Conservation (phyloP, 1,284 basidiomycete species). For the Exobasidium rhododendri region DNA sequence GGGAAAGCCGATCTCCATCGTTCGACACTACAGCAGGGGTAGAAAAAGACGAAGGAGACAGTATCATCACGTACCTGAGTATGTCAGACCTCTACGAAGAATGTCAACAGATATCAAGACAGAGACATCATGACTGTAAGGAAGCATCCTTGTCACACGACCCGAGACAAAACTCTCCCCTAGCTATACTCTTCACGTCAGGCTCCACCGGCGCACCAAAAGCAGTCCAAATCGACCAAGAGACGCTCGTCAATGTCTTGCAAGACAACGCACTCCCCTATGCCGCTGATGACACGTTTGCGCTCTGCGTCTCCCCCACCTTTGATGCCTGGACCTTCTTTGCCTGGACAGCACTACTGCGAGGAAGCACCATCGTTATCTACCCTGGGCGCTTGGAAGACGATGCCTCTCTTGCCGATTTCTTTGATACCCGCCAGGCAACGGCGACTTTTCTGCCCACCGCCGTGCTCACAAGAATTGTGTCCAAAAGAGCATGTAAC, state of each 20-base stretch:
- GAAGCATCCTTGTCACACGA: no score
- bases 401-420: background rate
- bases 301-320: background rate
- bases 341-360: background rate
- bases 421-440: background rate
- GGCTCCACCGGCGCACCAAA: conserved; percentile 95
- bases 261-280: background rate
- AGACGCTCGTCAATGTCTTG: background rate
- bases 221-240: conserved; percentile 63
- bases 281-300: background rate
- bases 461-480: background rate
- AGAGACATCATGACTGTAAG: no score
- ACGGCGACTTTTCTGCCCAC: background rate
- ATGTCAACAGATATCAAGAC: no score
- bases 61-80: no score
- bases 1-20: no score
- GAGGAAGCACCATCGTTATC: background rate
- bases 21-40: no score
- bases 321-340: background rate
- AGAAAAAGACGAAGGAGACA: no score
- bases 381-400: background rate
- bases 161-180: background rate
- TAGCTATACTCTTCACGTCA: conserved; percentile 79
- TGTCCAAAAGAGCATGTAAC: background rate
- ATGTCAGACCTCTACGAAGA: no score